Evolutionary conservation across 1,139 yeast genomes (phyloP).

Genomic region (Meyerozyma sp.): DNA sequence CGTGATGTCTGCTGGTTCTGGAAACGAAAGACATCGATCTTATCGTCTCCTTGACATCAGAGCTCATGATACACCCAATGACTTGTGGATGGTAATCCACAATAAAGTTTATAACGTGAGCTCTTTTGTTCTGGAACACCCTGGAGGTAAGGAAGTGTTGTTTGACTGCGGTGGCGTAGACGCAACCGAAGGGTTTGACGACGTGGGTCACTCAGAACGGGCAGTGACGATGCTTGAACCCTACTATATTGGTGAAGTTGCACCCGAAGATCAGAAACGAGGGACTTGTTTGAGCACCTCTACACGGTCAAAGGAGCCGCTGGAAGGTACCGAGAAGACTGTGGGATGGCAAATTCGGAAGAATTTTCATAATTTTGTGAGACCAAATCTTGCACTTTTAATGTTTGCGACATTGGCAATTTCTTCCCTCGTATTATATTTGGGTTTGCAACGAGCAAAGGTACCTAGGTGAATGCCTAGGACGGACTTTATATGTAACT

Average conservation of each 20-base stretch:
- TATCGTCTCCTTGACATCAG: constrained; percentile 33
- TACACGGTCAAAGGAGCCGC: background rate
- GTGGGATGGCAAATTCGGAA: background rate
- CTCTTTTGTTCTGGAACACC: constrained; percentile 45
- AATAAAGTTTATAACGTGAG: constrained; percentile 60
- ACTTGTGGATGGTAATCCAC: constrained; percentile 65
- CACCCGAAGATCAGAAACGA: constrained; percentile 13
- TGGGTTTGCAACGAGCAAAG: background rate
- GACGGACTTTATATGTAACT: too few species aligned
- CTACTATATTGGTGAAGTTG: constrained; percentile 30
- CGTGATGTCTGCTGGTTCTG: background rate
- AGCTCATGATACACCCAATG: constrained; percentile 40
- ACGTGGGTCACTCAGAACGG: constrained; percentile 44
- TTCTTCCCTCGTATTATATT: background rate
- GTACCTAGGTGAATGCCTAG: background rate
- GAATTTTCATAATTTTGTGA: background rate
- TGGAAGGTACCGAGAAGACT: background rate
- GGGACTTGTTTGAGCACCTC: constrained; percentile 1
- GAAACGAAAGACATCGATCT: constrained; percentile 1
- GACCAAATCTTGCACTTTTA: background rate
- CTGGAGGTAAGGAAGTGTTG: constrained; percentile 68
- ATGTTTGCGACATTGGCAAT: background rate
- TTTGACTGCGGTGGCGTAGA: constrained; percentile 71
- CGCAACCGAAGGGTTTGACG: constrained; percentile 57
- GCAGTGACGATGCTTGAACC: constrained; percentile 39